These are phyloP conservation scores for Xylariaceae sp. DNA, from an alignment of 2,329 filamentous ascomycete genomes.

Conservation along the genomic window DNA sequence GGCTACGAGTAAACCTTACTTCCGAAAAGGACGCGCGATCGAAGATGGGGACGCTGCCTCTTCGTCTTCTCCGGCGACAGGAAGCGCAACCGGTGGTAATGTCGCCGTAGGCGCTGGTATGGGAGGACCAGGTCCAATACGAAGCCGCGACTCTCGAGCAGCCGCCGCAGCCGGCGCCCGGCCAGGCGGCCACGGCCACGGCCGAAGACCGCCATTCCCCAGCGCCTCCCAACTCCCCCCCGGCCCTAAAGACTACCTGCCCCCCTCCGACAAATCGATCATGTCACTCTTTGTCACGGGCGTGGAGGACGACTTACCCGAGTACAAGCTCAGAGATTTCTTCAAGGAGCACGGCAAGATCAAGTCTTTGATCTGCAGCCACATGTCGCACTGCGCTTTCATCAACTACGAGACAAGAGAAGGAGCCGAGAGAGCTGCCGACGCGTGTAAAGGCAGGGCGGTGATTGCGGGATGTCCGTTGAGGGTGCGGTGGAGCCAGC, in stretches of 20 bases:
- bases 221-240: conserved; percentile 72
- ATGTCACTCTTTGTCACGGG: conserved; percentile 94
- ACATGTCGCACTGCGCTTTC: conserved; percentile 96
- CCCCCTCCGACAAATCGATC: conserved; percentile 78
- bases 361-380: conserved; percentile 89
- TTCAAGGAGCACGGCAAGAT: conserved; percentile 88
- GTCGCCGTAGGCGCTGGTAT: conserved; percentile 51
- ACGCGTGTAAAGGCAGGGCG: conserved; percentile 79
- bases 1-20: conserved; percentile 92
- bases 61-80: conserved; percentile 19
- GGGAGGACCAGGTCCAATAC: conserved; percentile 70
- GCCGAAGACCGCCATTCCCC: conserved; percentile 64
- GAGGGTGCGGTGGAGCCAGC: conserved; percentile 86
- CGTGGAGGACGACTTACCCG: conserved; percentile 91
- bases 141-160: conserved; percentile 64
- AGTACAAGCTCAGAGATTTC: conserved; percentile 85
- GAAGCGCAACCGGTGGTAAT: conserved; percentile 42
- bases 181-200: conserved; percentile 43
- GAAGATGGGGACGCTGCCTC: conserved; percentile 46
- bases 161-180: conserved; percentile 47
- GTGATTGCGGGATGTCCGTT: conserved; percentile 89
- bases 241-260: conserved; percentile 77
- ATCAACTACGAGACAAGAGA: conserved; percentile 87
- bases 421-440: conserved; percentile 80
- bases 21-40: conserved; percentile 77